Conservation (phyloP, 305 asterid species). For the Fraxinus greggii region DNA sequence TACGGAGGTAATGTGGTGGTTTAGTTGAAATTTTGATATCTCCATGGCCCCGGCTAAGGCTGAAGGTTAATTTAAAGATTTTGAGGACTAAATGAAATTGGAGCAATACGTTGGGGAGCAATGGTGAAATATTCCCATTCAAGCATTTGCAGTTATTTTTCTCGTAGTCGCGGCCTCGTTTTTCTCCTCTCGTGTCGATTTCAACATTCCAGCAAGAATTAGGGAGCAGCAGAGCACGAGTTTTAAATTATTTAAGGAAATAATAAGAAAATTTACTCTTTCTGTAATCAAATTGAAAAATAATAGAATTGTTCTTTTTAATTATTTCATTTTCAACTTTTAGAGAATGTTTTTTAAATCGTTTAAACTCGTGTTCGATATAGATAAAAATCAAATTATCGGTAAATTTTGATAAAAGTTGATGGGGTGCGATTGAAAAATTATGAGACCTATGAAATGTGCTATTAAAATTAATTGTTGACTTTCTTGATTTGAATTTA, state of each 20-base stretch:
- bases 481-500: no score
- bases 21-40: not conserved
- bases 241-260: not conserved
- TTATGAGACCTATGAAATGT: not conserved
- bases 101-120: not conserved
- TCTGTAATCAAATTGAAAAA: not conserved
- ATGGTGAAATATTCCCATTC: not conserved
- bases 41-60: not conserved
- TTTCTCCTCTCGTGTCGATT: not conserved
- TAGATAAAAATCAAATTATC: not conserved
- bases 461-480: not conserved
- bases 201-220: not conserved
- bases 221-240: not conserved
- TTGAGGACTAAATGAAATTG: not conserved
- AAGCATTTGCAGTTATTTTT: not conserved
- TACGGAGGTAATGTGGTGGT: not conserved
- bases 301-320: not conserved
- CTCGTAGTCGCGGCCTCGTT: not conserved
- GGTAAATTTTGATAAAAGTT: no score
- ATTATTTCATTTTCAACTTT: not conserved
- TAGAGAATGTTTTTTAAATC: not conserved
- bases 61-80: not conserved
- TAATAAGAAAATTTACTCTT: not conserved
- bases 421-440: not conserved
- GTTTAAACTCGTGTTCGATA: not conserved